A percentile compares a stretch with the other conserved stretches of the same genome.
phyloP scores from a whole-genome alignment of 2,329 filamentous ascomycete species.

The Magnaporthiopsis rhizophila region DNA sequence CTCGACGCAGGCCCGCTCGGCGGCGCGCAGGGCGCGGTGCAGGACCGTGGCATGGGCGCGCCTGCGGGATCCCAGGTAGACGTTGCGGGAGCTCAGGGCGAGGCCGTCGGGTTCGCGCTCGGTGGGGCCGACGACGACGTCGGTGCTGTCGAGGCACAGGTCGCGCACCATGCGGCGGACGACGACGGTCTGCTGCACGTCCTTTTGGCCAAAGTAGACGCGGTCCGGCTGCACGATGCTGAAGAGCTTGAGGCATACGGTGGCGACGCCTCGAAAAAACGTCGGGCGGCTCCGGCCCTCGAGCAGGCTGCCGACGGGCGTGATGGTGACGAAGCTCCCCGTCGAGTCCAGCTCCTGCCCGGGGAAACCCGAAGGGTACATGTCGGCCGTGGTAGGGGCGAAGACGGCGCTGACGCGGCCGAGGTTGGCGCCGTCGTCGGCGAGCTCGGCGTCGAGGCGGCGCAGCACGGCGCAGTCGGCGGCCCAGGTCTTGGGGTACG shows the following conservation, averaged over 20 bases:
- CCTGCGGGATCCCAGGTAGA: slow-evolving; percentile 75
- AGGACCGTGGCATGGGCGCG: slow-evolving; percentile 67
- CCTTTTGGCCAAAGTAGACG: slow-evolving; percentile 95
- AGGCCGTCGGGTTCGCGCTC: slow-evolving; percentile 72
- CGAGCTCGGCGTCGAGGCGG: slow-evolving; percentile 63
- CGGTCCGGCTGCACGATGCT: slow-evolving; percentile 71
- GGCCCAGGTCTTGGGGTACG: slow-evolving; percentile 87
- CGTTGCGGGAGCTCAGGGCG: slow-evolving; percentile 87
- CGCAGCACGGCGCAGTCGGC: slow-evolving; percentile 62
- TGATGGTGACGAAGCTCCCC: slow-evolving; percentile 87
- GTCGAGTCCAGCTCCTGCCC: slow-evolving; percentile 65
- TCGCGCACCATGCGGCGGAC: slow-evolving; percentile 82
- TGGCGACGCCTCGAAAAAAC: slow-evolving; percentile 94
- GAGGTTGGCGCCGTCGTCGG: slow-evolving; percentile 45
- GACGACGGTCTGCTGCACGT: slow-evolving; percentile 91
- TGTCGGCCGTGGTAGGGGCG: slow-evolving; percentile 69
- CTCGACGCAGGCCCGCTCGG: slow-evolving; percentile 56
- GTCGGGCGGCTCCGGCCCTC: slow-evolving; percentile 84
- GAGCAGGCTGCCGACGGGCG: slow-evolving; percentile 70
- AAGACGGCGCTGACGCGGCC: slow-evolving; percentile 79
- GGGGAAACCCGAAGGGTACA: slow-evolving; percentile 79
- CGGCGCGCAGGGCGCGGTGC: slow-evolving; percentile 58
- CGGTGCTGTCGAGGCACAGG: slow-evolving; percentile 70
- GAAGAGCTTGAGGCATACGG: slow-evolving; percentile 91
- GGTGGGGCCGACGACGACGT: slow-evolving; percentile 68